Evolutionary conservation across 164 flowering plant species (phyloP).

Genomic region (Dillenia suffruticosa): DNA sequence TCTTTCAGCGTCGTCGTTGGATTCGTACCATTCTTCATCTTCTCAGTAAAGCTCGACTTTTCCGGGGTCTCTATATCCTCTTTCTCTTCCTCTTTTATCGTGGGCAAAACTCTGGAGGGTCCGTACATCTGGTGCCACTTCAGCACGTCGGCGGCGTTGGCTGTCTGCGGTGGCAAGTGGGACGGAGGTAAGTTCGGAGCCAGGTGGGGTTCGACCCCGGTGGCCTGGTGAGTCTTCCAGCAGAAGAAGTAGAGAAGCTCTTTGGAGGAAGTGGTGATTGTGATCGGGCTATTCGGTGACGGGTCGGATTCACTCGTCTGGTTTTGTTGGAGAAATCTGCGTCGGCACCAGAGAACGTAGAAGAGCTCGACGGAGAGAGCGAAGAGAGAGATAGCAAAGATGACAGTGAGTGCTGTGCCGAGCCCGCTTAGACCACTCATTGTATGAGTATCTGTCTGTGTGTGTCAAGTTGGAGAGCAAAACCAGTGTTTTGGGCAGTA

Average conservation of each 20-base stretch:
- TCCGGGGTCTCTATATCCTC: constrained; percentile 24
- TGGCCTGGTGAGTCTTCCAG: constrained; percentile 25
- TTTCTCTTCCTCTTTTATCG: constrained; percentile 48
- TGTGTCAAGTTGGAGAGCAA: not conserved
- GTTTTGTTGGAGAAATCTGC: constrained; percentile 17
- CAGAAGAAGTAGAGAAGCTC: constrained; percentile 52
- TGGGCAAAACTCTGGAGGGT: constrained; percentile 37
- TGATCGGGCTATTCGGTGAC: not conserved
- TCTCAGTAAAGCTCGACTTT: constrained; percentile 2
- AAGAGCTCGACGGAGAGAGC: constrained; percentile 22
- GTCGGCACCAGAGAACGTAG: constrained; percentile 34
- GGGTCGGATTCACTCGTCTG: not conserved
- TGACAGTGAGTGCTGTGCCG: constrained; percentile 12
- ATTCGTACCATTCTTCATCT: not conserved
- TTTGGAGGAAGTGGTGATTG: constrained; percentile 22
- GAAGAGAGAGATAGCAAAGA: constrained; percentile 15
- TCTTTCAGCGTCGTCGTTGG: not conserved
- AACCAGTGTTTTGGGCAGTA: not conserved
- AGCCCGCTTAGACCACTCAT: constrained; percentile 29
- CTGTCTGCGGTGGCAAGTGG: too few relatives aligned
- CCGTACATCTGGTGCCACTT: constrained; percentile 30
- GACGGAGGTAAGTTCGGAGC: not conserved
- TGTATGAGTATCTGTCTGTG: too few relatives aligned
- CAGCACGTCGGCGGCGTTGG: not conserved
- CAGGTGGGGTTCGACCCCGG: constrained; percentile 28